Evolutionary conservation across 2,329 filamentous ascomycete species (phyloP), one percentile per base, ranked within the genome.

Genomic region (Talaromyces sp.): DNA sequence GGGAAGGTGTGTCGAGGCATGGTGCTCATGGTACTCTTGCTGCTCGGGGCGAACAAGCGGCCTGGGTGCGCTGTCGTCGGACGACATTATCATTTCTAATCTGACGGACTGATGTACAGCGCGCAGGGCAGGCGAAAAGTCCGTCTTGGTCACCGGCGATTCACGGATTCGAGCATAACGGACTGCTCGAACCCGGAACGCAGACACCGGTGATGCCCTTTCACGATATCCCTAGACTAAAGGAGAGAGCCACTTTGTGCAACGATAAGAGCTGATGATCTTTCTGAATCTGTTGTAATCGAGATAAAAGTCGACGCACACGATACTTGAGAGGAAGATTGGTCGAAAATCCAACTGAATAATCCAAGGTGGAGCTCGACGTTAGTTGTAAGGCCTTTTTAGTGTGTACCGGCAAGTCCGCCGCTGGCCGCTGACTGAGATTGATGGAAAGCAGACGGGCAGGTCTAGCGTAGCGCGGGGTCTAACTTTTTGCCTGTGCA

Each of bases 61-160:
- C 66, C 66, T 70, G 47, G 77, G 71, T 70, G 77, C 73, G 73
- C 75, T 75, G 73, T 74, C 77, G 74, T 79, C 77, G 74, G 79
- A 74, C 74, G 77, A 76, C 81, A 83, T 83, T 69, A 73, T 79
- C 72, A 76, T 81, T 82, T 82, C 68, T 47, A 41, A 37, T 59
- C 37, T n/a, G n/a, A 45, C 39, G 14, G 56, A 39, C 45, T 19
- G n/a, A 27, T 19, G 73, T 78, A 71, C 71, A 71, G 70, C 70
- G 67, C 72, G 74, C 74, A 73, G 74, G 74, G 72, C 70, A 76
- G 70, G 75, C 70, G 61, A 37, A 41, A 57, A 73, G 70, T 74
- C 72, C 72, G 73, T 76, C 71, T 77, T 71, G 71, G 71, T 79
- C 74, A 76, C 72, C 73, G 75, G 75, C 73, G 74, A 75, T 72